A percentile compares a stretch with the other conserved stretches of the same genome.
phyloP scores from a whole-genome alignment of 495 filamentous ascomycete genomes.

The Viridothelium virens region DNA sequence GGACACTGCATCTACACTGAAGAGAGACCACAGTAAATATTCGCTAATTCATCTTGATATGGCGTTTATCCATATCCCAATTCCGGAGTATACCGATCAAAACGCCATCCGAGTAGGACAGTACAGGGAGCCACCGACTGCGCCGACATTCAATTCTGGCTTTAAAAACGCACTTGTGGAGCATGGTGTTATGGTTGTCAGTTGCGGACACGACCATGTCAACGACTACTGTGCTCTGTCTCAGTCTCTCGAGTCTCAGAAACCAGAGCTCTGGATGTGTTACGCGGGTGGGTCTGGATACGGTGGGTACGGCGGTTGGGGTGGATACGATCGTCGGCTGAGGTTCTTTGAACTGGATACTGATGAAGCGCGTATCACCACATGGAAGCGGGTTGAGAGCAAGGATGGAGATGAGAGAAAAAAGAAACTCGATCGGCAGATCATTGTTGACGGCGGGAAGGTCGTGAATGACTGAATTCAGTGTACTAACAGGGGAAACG shows the following conservation, averaged over 20 bases:
- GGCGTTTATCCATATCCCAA: constrained; percentile 94
- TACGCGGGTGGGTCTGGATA: constrained; percentile 85
- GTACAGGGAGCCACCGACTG: constrained; percentile 71
- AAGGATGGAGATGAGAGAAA: constrained; percentile 58
- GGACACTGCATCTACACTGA: constrained; percentile 58
- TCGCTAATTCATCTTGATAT: constrained; percentile 89
- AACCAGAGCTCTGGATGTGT: constrained; percentile 93
- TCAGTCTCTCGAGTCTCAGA: constrained; percentile 8
- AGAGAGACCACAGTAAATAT: constrained; percentile 69
- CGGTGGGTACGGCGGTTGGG: constrained; percentile 89
- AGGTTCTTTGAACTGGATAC: constrained; percentile 89
- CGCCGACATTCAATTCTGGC: constrained; percentile 77
- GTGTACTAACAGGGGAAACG: not conserved
- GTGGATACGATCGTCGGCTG: constrained; percentile 72
- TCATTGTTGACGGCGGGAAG: constrained; percentile 74
- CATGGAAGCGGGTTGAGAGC: constrained; percentile 81
- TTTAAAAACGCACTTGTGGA: constrained; percentile 82
- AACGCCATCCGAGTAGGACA: constrained; percentile 48
- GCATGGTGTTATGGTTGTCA: constrained; percentile 75
- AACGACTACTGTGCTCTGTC: constrained; percentile 89
- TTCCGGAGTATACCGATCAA: constrained; percentile 71
- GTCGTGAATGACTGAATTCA: constrained; percentile 36
- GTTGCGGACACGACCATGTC: constrained; percentile 90
- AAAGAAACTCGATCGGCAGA: constrained; percentile 69
- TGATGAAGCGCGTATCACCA: constrained; percentile 74